These are phyloP conservation scores for Dioscorea alata DNA, from an alignment of 106 monocot genomes.

Conservation along the genomic window DNA sequence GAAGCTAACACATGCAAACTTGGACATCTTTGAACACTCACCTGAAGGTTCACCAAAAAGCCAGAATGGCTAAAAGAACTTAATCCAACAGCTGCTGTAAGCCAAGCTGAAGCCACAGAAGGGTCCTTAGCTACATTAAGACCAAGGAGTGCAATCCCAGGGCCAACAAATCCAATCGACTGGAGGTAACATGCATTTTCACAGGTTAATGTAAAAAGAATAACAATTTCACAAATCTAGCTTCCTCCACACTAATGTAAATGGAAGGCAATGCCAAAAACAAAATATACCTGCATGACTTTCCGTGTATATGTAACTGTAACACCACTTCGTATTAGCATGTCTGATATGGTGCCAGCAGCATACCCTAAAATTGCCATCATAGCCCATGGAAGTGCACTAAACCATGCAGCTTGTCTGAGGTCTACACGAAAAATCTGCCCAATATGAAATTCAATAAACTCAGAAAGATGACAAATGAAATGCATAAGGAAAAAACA, in stretches of 20 bases:
- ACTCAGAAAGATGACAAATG: background rate
- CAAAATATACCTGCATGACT: slow-evolving; percentile 74
- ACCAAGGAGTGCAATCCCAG: slow-evolving; percentile 74
- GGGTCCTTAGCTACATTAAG: slow-evolving; percentile 60
- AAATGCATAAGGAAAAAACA: background rate
- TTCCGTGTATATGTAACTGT: slow-evolving; percentile 69
- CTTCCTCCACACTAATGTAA: background rate
- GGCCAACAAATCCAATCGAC: slow-evolving; percentile 89
- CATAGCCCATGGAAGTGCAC: slow-evolving; percentile 92
- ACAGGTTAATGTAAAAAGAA: background rate
- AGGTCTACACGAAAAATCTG: slow-evolving; percentile 87
- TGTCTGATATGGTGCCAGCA: slow-evolving; percentile 74
- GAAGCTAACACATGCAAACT: background rate
- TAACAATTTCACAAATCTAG: background rate
- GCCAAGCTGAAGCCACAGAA: slow-evolving; percentile 64
- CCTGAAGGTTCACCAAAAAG: slow-evolving; percentile 94
- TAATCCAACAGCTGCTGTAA: slow-evolving; percentile 81
- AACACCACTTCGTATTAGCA: slow-evolving; percentile 56
- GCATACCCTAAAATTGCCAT: slow-evolving; percentile 92
- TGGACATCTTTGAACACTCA: slow-evolving; percentile 1
- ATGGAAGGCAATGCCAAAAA: background rate
- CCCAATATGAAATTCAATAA: slow-evolving; percentile 2
- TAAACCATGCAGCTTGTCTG: slow-evolving; percentile 95
- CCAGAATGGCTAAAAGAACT: slow-evolving; percentile 93
- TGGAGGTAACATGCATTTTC: slow-evolving; percentile 14